A percentile compares a stretch with the other conserved stretches of the same genome.
Evolutionary conservation across 805 yeast species (phyloP).

Genomic region (Hanseniaspora lachancei): DNA sequence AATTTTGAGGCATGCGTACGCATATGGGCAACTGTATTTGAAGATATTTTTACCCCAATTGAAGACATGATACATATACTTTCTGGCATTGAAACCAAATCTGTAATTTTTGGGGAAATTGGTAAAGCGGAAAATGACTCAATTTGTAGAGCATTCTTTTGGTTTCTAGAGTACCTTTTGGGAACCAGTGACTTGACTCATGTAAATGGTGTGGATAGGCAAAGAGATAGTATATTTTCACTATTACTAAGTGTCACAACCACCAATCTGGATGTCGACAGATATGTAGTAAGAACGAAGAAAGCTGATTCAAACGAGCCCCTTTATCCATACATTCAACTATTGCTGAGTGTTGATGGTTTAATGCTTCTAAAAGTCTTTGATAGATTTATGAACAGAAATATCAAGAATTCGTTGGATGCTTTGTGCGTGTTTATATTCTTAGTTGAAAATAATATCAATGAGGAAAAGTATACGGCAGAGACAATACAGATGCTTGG

Average conservation of each 20-base stretch:
- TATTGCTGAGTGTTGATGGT: constrained; percentile 43
- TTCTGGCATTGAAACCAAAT: constrained; percentile 20
- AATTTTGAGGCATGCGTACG: constrained; percentile 30
- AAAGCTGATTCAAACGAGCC: constrained; percentile 29
- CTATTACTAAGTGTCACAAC: constrained; percentile 47
- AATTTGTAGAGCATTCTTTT: constrained; percentile 30
- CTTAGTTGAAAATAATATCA: constrained; percentile 18
- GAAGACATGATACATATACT: constrained; percentile 36
- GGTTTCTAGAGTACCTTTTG: constrained; percentile 55
- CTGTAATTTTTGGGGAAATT: constrained; percentile 15
- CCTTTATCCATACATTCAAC: constrained; percentile 57
- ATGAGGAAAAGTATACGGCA: constrained; percentile 9
- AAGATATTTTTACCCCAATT: constrained; percentile 63
- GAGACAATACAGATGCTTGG: constrained; percentile 1
- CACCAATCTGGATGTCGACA: constrained; percentile 24
- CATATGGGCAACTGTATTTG: constrained; percentile 56
- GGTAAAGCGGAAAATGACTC: constrained; percentile 11
- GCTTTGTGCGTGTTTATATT: constrained; percentile 38
- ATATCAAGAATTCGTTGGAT: constrained; percentile 31
- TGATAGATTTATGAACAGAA: constrained; percentile 73
- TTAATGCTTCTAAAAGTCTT: constrained; percentile 51
- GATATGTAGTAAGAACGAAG: constrained; percentile 27
- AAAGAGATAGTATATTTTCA: constrained; percentile 30
- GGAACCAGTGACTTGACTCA: constrained; percentile 66
- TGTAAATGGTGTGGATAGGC: constrained; percentile 37